Evolutionary conservation across 441 rosid genomes (phyloP), one percentile per base, ranked within the genome.

Genomic region (Euphorbia corollata): DNA sequence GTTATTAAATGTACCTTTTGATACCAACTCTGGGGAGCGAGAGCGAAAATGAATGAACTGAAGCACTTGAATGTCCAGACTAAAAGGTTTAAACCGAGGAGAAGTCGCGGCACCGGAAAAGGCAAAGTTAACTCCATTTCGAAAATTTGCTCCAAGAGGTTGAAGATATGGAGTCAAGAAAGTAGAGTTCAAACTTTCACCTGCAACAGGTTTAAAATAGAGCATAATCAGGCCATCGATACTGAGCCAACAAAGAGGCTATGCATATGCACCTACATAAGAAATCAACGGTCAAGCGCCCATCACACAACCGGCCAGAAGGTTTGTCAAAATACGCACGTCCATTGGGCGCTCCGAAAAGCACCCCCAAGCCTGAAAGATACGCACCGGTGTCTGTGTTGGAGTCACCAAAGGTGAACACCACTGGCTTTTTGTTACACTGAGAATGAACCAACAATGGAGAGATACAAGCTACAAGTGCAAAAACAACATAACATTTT

Each of bases 321-420:
- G 74, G 73, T 55, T 64, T 43, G 7, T 63, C 64, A 61, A 78
- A 76, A 75, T 51, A 74, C 11, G 74, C 19, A 0, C 77, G 78
- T 8, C 80, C 82, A 0, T 69, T 11, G 0, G 84, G 84, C 30
- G 64, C 64, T 59, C 77, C 73, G 32, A 73, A 67, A 34, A 8
- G 23, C 34, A 72, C 2, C 2, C 82, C 80, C 53, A 64, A 23
- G 5, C 73, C 75, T 2, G 83, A 75, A 16, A 64, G 58, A 65
- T 71, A 76, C 0, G 80, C 81, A 16, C 92, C 92, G 3, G 92
- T 87, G 72, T 87, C 89, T 0, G 89, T 82, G 58, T 85, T 87
- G 10, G 92, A 87, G 74, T 87, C 89, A 15, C 88, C 89, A 47
- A 87, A 87, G 78, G 74, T 84, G 69, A 85, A 83, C 58, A 83